Evolutionary conservation across 345 rosid genomes (phyloP).

Genomic region (Salix suchowensis): DNA sequence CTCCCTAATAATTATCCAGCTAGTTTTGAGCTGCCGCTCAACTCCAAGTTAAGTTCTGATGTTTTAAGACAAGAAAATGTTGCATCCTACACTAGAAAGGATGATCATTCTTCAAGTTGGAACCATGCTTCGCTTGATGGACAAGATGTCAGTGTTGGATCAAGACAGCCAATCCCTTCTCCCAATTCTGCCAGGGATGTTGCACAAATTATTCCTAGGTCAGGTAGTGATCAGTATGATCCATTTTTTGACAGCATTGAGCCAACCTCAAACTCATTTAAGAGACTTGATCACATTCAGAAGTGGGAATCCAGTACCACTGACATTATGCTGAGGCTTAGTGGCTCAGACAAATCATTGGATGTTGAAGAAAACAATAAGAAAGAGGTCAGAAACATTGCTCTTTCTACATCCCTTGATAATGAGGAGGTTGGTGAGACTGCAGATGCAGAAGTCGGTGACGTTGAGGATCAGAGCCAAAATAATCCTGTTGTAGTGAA

Average conservation of each 20-base stretch:
- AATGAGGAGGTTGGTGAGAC: conserved; percentile 68
- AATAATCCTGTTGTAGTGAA: conserved; percentile 33
- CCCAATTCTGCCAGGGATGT: conserved; percentile 37
- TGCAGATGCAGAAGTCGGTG: conserved; percentile 57
- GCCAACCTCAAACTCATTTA: conserved; percentile 42
- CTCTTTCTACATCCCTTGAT: conserved; percentile 34
- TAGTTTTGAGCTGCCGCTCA: conserved; percentile 41
- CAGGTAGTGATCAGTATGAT: conserved; percentile 67
- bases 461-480: conserved; percentile 55
- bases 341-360: conserved; percentile 47
- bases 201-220: conserved; percentile 26
- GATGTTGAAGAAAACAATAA: conserved; percentile 55
- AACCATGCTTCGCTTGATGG: conserved; percentile 30
- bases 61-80: conserved; percentile 32
- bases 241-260: conserved; percentile 83
- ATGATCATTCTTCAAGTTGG: conserved; percentile 23
- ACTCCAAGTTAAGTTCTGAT: conserved; percentile 35
- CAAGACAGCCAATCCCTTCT: conserved; percentile 38
- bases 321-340: conserved; percentile 34
- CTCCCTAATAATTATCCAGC: conserved; percentile 41
- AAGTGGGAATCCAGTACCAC: conserved; percentile 42
- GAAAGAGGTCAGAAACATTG: conserved; percentile 38
- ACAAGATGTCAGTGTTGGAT: conserved; percentile 29
- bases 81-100: conserved; percentile 13
- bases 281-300: conserved; percentile 32